Base-by-base conservation (phyloP, 2,329 filamentous ascomycete genomes). In the Pseudogymnoascus sp. region DNA sequence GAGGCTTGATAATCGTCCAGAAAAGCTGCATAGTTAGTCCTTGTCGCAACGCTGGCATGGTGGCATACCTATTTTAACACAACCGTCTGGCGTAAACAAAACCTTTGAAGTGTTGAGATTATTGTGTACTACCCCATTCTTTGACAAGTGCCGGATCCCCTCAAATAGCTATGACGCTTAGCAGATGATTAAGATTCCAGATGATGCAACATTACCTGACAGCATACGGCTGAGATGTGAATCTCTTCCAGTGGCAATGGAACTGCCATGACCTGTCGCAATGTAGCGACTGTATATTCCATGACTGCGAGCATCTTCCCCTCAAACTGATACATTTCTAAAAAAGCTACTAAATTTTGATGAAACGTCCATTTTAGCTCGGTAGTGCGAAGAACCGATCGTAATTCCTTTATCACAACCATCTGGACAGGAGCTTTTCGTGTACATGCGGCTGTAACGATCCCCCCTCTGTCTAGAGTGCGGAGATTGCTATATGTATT, bases 271-370 rank as follows among this genome's bases (percentile, higher is more conserved):
- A 64, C 47, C n/a, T 67, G 50, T 56, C 50, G 29, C 14, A 67
- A 47, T 56, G 62, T 67, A 38, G 61, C 47, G 38, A 60, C 62
- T 35, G 44, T 67, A 61, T 67, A 67, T 29, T 67, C 62, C 6
- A 59, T 65, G 38, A 65, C 62, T 11, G 63, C 21, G 21, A 65
- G 65, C 44, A 62, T 61, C n/a, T 56, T 19, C 19, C 40, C 65
- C 37, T 63, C 6, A 62, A 62, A 62, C 38, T 42, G 26, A 64
- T 67, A 67, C 4, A 59, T 4, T 50, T 65, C 31, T 8, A 64
- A 10, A 29, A 63, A 60, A 33, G 56, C 42, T 31, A 67, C 47
- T 33, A 67, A 42, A 37, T 64, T 67, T 7, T 64, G 10, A 59
- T 67, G 47, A 4, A 42, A n/a, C 14, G 14, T 47, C 44, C 62